These are phyloP conservation scores for Cytospora chrysosperma DNA, from an alignment of 2,329 filamentous ascomycete genomes.

Conservation along the genomic window DNA sequence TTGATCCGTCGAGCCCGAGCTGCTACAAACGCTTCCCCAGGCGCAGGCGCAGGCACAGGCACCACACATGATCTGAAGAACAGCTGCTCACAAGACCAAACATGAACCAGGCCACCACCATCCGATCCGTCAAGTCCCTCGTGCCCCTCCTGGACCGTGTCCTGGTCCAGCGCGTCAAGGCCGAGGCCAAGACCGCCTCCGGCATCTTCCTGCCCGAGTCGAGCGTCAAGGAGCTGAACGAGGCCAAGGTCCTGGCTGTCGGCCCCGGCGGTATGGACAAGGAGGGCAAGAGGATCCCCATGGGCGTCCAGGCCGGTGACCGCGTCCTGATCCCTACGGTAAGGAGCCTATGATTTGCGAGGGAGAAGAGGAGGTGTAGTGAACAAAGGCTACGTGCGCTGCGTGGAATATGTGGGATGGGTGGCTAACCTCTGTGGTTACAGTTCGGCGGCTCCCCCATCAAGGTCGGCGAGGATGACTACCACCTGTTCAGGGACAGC, in stretches of 20 bases:
- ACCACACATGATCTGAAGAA: neutral
- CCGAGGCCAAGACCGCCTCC: conserved; percentile 91
- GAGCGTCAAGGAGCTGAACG: conserved; percentile 96
- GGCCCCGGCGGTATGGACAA: conserved; percentile 85
- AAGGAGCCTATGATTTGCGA: conserved; percentile 35
- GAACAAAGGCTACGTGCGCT: conserved; percentile 16
- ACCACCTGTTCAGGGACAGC: conserved; percentile 91
- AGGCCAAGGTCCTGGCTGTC: conserved; percentile 93
- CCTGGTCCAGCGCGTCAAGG: conserved; percentile 96
- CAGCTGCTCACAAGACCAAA: neutral
- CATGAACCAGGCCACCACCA: conserved; percentile 62
- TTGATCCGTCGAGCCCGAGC: neutral
- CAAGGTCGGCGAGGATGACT: conserved; percentile 98
- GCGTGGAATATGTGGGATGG: neutral
- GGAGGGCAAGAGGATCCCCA: conserved; percentile 82
- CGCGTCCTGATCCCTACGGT: conserved; percentile 95
- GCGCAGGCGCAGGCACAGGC: too few species aligned
- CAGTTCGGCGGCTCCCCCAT: conserved; percentile 92
- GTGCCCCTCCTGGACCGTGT: conserved; percentile 94
- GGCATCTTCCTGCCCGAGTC: conserved; percentile 98
- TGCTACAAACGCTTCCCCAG: neutral
- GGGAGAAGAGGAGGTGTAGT: neutral
- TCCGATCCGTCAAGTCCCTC: conserved; percentile 94
- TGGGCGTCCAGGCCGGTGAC: conserved; percentile 82
- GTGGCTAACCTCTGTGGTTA: conserved; percentile 30